Evolutionary conservation across 1,284 basidiomycete genomes (phyloP).

Genomic region (Trichosporon ovoides): DNA sequence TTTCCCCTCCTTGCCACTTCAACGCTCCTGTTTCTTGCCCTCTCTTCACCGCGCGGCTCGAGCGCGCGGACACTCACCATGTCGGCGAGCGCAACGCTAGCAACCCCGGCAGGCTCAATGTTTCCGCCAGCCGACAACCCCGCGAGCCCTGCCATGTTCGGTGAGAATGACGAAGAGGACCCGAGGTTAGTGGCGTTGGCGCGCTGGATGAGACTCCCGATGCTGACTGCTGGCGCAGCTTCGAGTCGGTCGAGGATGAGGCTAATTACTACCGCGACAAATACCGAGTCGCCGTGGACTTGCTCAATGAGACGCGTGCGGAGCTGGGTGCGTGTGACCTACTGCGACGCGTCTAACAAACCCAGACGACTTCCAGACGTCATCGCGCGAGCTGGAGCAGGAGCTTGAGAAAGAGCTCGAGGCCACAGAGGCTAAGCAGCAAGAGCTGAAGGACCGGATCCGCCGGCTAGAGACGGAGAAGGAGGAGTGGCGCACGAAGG

Average conservation of each 20-base stretch:
- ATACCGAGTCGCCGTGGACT: conserved; percentile 76
- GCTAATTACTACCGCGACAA: conserved; percentile 69
- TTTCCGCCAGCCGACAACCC: neutral
- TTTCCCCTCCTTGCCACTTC: neutral
- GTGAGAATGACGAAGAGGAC: conserved; percentile 34
- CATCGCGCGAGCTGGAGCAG: conserved; percentile 86
- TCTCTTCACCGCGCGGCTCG: neutral
- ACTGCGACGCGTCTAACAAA: neutral
- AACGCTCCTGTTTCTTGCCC: neutral
- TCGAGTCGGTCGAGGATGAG: conserved; percentile 45
- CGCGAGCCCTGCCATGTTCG: conserved; percentile 5
- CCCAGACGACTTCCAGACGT: conserved; percentile 76
- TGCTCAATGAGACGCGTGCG: conserved; percentile 73
- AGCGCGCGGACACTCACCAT: conserved; percentile 7
- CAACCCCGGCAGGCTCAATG: neutral
- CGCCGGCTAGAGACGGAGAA: conserved; percentile 69
- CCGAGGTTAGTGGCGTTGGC: conserved; percentile 25
- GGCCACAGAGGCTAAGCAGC: conserved; percentile 76
- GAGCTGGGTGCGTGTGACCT: conserved; percentile 56
- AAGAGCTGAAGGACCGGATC: conserved; percentile 70
- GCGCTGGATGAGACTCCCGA: neutral
- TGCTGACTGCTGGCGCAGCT: conserved; percentile 25
- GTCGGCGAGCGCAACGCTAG: conserved; percentile 7
- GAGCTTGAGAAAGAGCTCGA: conserved; percentile 85
- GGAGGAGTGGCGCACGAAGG: conserved; percentile 84